Conservation (phyloP, 2,329 filamentous ascomycete genomes). For the Parastagonospora avenae region DNA sequence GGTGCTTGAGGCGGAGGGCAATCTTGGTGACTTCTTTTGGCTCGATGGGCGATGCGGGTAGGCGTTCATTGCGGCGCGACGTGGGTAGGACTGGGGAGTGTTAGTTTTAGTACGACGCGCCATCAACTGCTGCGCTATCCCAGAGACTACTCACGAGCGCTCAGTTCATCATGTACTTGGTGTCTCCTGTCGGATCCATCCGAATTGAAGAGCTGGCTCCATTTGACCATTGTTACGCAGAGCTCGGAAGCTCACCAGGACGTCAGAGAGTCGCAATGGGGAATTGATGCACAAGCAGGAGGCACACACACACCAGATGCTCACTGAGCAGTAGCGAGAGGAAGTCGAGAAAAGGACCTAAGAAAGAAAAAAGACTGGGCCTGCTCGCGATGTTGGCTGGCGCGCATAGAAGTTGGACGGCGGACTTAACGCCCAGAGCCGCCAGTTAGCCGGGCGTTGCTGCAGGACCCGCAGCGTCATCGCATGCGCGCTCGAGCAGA, state of each 20-base stretch:
- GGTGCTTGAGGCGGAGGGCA: constrained; percentile 85
- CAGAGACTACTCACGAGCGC: constrained; percentile 39
- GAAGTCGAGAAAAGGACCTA: neutral
- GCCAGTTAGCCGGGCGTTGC: neutral
- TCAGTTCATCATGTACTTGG: constrained; percentile 50
- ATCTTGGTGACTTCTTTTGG: constrained; percentile 84
- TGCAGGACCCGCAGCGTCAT: constrained; percentile 19
- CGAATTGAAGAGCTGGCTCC: constrained; percentile 44
- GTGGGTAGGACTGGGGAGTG: constrained; percentile 65
- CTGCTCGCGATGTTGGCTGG: constrained; percentile 15
- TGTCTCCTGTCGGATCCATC: constrained; percentile 47
- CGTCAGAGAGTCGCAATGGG: neutral
- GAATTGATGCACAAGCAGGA: neutral
- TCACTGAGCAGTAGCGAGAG: neutral
- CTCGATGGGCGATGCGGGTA: constrained; percentile 70
- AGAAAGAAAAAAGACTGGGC: constrained; percentile 2
- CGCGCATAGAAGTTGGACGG: constrained; percentile 19
- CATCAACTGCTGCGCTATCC: neutral
- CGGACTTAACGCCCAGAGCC: constrained; percentile 8
- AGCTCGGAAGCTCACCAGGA: neutral
- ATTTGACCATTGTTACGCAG: constrained; percentile 43
- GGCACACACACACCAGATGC: neutral
- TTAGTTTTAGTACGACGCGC: constrained; percentile 10
- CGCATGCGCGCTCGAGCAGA: constrained; percentile 10
- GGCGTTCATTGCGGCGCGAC: constrained; percentile 58